A percentile compares a stretch with the other conserved stretches of the same genome.
These are phyloP conservation scores for Camellia sinensis DNA, from an alignment of 148 eudicot species.

Conservation along the genomic window DNA sequence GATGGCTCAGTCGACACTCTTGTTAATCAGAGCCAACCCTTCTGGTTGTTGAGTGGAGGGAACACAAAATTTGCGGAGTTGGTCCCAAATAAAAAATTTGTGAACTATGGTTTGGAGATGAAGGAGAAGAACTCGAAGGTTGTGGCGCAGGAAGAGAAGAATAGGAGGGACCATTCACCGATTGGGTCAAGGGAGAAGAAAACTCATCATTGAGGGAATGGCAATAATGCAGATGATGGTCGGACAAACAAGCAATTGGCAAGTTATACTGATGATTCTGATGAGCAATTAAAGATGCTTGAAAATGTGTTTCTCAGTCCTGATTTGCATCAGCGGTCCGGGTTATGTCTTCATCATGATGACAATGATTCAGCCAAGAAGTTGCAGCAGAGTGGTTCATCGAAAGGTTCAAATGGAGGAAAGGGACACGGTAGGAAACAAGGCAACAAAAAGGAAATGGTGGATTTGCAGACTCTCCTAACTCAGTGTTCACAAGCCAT, in stretches of 20 bases:
- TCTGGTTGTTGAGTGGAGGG: neutral
- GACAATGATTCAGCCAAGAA: neutral
- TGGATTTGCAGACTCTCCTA: constrained; percentile 45
- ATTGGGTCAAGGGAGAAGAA: constrained; percentile 35
- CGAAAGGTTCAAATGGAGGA: constrained; percentile 26
- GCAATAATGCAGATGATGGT: constrained; percentile 15
- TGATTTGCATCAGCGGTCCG: neutral
- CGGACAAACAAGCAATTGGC: constrained; percentile 46
- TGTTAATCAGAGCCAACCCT: neutral
- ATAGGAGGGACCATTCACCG: constrained; percentile 8
- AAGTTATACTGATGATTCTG: constrained; percentile 29
- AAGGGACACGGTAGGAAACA: constrained; percentile 30
- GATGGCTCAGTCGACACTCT: constrained; percentile 27
- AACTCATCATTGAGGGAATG: constrained; percentile 37
- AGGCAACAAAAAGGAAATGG: constrained; percentile 27
- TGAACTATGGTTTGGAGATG: neutral
- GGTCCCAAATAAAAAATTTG: neutral
- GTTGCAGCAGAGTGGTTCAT: constrained; percentile 10
- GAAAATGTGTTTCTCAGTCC: constrained; percentile 39
- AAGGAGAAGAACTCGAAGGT: no score
- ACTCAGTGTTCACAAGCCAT: constrained; percentile 51
- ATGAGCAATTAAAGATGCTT: constrained; percentile 36
- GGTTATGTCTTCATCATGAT: no score
- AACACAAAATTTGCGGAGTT: neutral
- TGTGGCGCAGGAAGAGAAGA: neutral